Conservation (phyloP, 2,329 filamentous ascomycete species). For the Capronia coronata region DNA sequence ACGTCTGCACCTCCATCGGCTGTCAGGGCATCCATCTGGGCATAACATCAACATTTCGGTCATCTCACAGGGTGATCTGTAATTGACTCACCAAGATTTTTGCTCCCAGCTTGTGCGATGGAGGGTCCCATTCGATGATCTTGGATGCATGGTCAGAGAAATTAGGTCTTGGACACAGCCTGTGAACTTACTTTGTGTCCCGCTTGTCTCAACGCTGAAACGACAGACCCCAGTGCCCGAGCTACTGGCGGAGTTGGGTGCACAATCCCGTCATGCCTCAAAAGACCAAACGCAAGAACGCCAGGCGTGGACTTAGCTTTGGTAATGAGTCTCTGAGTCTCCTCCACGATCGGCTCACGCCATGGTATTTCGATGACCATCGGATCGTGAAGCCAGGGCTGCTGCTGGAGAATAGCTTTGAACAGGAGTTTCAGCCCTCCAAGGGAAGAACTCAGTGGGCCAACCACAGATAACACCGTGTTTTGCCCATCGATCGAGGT, state of each 20-base stretch:
- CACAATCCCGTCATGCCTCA: not conserved
- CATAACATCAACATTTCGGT: too few species aligned
- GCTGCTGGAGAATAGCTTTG: not conserved
- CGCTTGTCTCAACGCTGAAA: not conserved
- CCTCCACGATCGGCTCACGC: not conserved
- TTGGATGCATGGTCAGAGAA: too few species aligned
- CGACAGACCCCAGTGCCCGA: not conserved
- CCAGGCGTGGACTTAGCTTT: not conserved
- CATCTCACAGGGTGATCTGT: too few species aligned
- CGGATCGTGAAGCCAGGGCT: not conserved
- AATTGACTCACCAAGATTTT: too few species aligned
- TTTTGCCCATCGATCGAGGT: not conserved
- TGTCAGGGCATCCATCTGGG: not conserved
- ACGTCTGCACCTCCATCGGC: not conserved
- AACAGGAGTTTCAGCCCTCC: not conserved
- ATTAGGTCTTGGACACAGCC: too few species aligned
- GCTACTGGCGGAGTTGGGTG: not conserved
- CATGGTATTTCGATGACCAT: not conserved
- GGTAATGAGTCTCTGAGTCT: not conserved
- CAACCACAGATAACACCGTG: too few species aligned
- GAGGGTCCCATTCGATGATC: not conserved
- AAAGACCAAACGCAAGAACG: not conserved
- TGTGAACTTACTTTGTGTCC: not conserved
- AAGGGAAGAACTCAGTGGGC: not conserved
- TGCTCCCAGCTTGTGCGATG: not conserved